Base-by-base conservation (phyloP, 768 basidiomycete species). In the Macrocybe gigantea region DNA sequence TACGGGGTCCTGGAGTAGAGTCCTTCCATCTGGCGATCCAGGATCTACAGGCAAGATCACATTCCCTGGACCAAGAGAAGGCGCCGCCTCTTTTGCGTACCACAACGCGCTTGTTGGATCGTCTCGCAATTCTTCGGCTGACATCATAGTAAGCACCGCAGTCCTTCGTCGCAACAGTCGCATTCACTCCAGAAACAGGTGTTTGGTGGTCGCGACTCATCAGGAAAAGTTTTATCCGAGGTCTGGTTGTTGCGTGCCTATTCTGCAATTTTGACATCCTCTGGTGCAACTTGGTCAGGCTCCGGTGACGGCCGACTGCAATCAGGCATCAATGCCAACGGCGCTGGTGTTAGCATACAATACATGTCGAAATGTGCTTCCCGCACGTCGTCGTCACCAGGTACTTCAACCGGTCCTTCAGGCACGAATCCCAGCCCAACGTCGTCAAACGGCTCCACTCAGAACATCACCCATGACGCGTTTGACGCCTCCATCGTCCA, bases 241-340 rank as follows among this genome's bases (percentile, higher is more conserved):
- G 58, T 92, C 8, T 92, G 89, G 89, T 61, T 92, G 6, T 70
- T 92, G 51, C 72, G 89, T 45, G 77, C 85, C 4, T 91, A 90
- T 62, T 72, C 74, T 51, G 83, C 72, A n/a, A 63, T 73, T 32
- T 58, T 87, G 47, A 75, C 75, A n/a, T 53, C 74, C n/a, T 74
- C 80, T 1, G 70, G 72, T 43, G 63, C 73, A 48, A 65, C 64
- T 6, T 88, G 85, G 86, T 60, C 73, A 32, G 83, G 83, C 10
- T 89, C 74, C 55, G 82, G 85, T 5, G 62, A 76, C 49, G 89
- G 88, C 0, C 53, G 63, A 31, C 72, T 91, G 36, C 69, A 77
- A 60, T 74, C 77, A 1, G 88, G 89, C 29, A 47, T 80, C 41
- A 65, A 76, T 53, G 87, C 89, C 2, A 73, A 70, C 50, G 88